Evolutionary conservation across 2,329 filamentous ascomycete species (phyloP), one percentile per base, ranked within the genome.

Genomic region (Keithomyces neogunnii): DNA sequence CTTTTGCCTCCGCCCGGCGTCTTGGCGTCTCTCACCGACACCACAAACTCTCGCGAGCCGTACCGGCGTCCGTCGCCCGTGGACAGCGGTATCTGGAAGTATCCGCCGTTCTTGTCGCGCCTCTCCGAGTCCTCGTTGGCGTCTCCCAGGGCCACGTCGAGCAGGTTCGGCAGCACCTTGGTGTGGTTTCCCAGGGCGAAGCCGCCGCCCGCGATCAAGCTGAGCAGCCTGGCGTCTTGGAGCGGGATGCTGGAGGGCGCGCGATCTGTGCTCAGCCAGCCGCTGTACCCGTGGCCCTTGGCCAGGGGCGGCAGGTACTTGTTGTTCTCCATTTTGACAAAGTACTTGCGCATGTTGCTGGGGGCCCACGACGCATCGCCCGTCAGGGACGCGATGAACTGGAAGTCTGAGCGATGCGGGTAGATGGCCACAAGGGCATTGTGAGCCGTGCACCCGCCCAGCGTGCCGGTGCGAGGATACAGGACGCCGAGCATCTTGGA

Each of bases 401-500:
- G 70, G 66, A 78, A 86, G 63, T 86, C 83, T 31, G 73, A 75
- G 45, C 77, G 70, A 52, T 80, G 73, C 0, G 82, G 81, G 53
- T 81, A 76, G 30, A 84, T 69, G 13, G 76, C 72, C 47, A 85
- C 76, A 44, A 83, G 64, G 5, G 80, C 81, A 44, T 84, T 82
- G 65, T 86, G 82, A 4, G 76, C 73, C 1, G 78, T 75, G 63
- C 75, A 78, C 0, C 75, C 75, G 8, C 74, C 73, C 0, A 77
- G 64, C 0, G 73, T 71, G 5, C 69, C 72, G 0, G 73, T 68
- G 2, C 74, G 68, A 1, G 74, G 74, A 51, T 77, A 77, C 51
- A 72, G 62, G 7, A 72, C 68, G 9, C 74, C 74, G 45, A 74
- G 66, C 40, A 68, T 66, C 33, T 62, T 63, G 0, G 74, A 65